Base-by-base conservation (phyloP, 495 filamentous ascomycete species). In the Podospora australis region DNA sequence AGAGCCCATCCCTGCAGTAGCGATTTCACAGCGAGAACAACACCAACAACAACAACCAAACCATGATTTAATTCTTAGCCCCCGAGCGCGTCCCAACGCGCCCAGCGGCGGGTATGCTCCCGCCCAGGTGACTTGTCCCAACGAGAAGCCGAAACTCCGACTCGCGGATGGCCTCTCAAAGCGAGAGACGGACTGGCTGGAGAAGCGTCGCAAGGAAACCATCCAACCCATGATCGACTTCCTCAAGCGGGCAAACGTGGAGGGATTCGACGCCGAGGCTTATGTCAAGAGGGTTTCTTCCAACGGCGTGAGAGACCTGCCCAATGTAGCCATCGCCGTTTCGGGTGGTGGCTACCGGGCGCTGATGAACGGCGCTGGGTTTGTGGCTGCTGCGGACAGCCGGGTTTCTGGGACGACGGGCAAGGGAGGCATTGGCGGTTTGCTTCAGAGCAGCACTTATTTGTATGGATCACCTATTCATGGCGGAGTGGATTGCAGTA, bases 361-460 rank as follows among this genome's bases (percentile, higher is more conserved):
- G 1, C 66, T 95, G 63, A 69, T 92, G 73, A 95, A 86, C 57
- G 91, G 90, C 14, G 91, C 83, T n/a, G 91, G 91, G 34, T 86
- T 84, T 22, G 53, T 96, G 21, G 82, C 86, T 48, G 92, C 91
- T 1, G 90, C 90, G 36, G 91, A 97, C 58, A 78, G 69, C 54
- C 78, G 91, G 8, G 88, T 86, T 0, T 61, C 69, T 0, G 85
- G 83, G 44, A 68, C 84, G 2, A 88, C 82, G 0, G 64, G 62
- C 4, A 51, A 64, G 2, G 90, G 90, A 1, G 83, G 87, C 36
- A 71, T 97, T 35, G 90, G 92, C 47, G 90, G 90, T 13, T 65
- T 96, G 45, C 70, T 96, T 28, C 91, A 97, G 70, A 74, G 84
- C 1, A 67, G 84, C 2, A 96, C 89, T 0, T 97, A 97, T 62